Base-by-base conservation (phyloP, 2,329 filamentous ascomycete genomes). In the Fusarium pininemorale region DNA sequence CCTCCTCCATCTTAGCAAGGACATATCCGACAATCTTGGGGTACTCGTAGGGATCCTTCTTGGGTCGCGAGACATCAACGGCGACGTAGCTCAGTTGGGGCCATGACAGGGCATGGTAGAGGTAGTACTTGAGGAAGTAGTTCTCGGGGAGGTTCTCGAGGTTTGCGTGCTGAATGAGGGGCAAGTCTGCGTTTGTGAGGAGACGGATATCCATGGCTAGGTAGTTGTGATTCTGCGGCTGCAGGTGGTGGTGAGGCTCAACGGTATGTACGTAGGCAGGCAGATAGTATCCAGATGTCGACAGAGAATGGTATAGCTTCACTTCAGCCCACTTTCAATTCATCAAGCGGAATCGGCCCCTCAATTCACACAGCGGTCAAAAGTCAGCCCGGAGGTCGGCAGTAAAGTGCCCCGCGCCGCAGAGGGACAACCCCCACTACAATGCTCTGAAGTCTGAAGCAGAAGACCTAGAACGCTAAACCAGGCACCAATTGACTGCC, bases 51-150 rank as follows among this genome's bases (percentile, higher is more conserved):
- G 92, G 91, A 1, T 92, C 90, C 81, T 92, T 92, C 77, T 89
- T 89, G 39, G 94, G 93, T 41, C 94, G 90, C 26, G 93, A 93
- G 66, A 95, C 92, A 83, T 98, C 96, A 79, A 99, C 95, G 77
- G 96, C 96, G 65, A 99, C 96, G 84, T 95, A 98, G 84, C 93
- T 96, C 75, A 99, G 91, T 85, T 98, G 96, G 51, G 96, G 96
- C 96, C 96, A 99, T 78, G 95, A 97, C 76, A 98, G 91, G 22
- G 96, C 95, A 85, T 99, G 96, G 90, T 99, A 99, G 80, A 99
- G 91, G 87, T 99, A 99, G 89, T 99, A 99, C 89, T 99, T 99
- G 85, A 98, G 94, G 84, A 98, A 98, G 90, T 99, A 99, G 88
- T 99, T 99, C 85, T 99, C 96, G 75, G 96, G 96, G 61, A 99